These are phyloP conservation scores for Fusarium liriodendri DNA, from an alignment of 2,329 filamentous ascomycete genomes.

Conservation along the genomic window DNA sequence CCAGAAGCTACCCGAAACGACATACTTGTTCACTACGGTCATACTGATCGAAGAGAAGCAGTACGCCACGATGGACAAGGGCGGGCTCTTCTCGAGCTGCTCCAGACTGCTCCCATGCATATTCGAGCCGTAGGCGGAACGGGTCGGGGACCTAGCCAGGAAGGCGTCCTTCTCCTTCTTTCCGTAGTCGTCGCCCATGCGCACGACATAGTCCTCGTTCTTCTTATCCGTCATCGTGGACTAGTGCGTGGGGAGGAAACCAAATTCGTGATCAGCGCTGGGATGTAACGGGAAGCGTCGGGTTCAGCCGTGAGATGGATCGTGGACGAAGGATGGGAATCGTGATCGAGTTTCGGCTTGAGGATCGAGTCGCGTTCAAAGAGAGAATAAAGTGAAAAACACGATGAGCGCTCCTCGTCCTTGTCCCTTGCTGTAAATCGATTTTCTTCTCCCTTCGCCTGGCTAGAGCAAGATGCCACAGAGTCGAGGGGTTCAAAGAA, in stretches of 20 bases:
- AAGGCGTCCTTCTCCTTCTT: conserved; percentile 66
- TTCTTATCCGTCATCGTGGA: conserved; percentile 84
- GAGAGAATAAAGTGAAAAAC: background rate
- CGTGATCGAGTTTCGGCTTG: background rate
- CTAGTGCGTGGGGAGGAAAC: conserved; percentile 27
- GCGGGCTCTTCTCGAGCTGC: conserved; percentile 78
- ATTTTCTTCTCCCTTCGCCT: conserved; percentile 31
- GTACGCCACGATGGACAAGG: conserved; percentile 86
- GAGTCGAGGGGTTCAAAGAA: conserved; percentile 31
- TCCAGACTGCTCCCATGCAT: conserved; percentile 19
- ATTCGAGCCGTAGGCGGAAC: conserved; percentile 30
- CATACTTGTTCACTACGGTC: conserved; percentile 99
- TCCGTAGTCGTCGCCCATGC: conserved; percentile 71
- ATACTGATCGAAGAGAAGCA: conserved; percentile 97
- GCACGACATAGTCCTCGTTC: conserved; percentile 82
- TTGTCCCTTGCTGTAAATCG: conserved; percentile 22
- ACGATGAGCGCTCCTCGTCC: background rate
- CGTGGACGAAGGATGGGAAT: conserved; percentile 4
- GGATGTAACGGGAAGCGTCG: conserved; percentile 17
- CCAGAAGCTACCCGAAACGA: conserved; percentile 89
- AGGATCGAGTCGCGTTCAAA: conserved; percentile 2
- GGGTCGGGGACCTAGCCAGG: conserved; percentile 46
- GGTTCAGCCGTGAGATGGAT: conserved; percentile 11
- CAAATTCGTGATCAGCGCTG: conserved; percentile 26
- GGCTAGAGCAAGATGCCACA: conserved; percentile 22